Base-by-base conservation (phyloP, 306 rosid genomes). In the Ammopiptanthus mongolicus region DNA sequence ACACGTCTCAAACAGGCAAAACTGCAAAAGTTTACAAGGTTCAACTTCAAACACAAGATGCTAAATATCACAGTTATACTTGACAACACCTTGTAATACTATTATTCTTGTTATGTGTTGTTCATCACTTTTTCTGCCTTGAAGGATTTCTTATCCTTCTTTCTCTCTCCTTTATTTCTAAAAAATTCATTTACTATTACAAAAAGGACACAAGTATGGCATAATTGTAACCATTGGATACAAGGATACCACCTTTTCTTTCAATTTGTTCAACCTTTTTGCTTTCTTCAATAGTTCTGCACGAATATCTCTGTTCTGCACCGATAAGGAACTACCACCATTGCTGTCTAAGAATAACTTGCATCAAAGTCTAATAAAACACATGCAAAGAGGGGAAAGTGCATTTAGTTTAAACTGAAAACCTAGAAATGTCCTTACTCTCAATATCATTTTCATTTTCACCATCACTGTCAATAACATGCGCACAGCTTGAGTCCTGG, bases 201-300 rank as follows among this genome's bases (percentile, higher is more conserved):
- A 44, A 58, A 60, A 14, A 62, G 60, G 42, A 15, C 18, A 23
- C 61, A 19, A 28, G 55, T 44, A 65, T 48, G 50, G 51, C 25
- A 58, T 42, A 76, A 61, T 58, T 75, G 62, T 69, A 72, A 52
- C 22, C 52, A 48, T 13, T 47, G 34, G 50, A 14, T 23, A 73
- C 71, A 47, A 71, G 58, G 22, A 74, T 69, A 73, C 46, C 82
- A 95, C 99, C 96, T 92, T 90, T 74, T 73, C 82, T 85, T 87
- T 90, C 88, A 92, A 75, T 64, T 66, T 90, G 80, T 85, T 83
- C 81, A 90, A 78, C 70, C 76, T 84, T 69, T 81, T 86, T n/a
- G 73, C 65, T 81, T 85, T 85, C 87, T 87, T 84, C 48, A 31
- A 63, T 81, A 88, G 90, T 75, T 95, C 88, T 25, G 64, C 66